Conservation (phyloP, 441 rosid species). For the Metrosideros polymorpha region DNA sequence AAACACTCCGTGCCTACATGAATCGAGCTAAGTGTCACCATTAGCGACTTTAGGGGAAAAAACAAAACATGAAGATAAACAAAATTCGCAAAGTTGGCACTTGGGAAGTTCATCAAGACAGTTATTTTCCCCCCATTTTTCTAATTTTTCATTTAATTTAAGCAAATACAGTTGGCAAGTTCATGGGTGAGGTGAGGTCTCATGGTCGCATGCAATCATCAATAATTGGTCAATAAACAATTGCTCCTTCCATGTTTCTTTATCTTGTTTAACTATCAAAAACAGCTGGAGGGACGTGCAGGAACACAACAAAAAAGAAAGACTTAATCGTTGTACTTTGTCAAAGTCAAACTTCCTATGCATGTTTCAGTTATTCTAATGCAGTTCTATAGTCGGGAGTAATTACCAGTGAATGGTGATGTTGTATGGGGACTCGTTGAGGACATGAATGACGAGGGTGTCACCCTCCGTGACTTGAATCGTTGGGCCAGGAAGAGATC, state of each 20-base stretch:
- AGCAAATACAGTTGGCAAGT: not conserved
- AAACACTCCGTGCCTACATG: constrained; percentile 4
- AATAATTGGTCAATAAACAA: not conserved
- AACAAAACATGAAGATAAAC: too few species aligned
- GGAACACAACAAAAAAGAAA: not conserved
- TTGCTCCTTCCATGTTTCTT: not conserved
- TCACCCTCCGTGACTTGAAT: not conserved
- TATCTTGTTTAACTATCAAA: not conserved
- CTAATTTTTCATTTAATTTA: not conserved
- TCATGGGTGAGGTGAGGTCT: not conserved
- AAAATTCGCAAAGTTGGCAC: not conserved
- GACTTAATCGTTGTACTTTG: not conserved
- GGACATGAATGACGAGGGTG: not conserved
- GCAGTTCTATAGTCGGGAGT: not conserved
- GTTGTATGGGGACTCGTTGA: not conserved
- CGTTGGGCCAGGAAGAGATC: not conserved
- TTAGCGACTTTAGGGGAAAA: not conserved
- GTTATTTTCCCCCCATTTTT: accelerated
- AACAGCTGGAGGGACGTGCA: not conserved
- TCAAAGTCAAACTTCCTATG: not conserved
- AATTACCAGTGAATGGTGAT: constrained; percentile 1
- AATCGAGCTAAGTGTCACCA: not conserved
- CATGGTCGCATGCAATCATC: not conserved
- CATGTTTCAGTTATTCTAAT: not conserved
- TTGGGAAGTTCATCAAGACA: not conserved